phyloP scores from a whole-genome alignment of 2,329 filamentous ascomycete species.

The Fusarium acutatum region DNA sequence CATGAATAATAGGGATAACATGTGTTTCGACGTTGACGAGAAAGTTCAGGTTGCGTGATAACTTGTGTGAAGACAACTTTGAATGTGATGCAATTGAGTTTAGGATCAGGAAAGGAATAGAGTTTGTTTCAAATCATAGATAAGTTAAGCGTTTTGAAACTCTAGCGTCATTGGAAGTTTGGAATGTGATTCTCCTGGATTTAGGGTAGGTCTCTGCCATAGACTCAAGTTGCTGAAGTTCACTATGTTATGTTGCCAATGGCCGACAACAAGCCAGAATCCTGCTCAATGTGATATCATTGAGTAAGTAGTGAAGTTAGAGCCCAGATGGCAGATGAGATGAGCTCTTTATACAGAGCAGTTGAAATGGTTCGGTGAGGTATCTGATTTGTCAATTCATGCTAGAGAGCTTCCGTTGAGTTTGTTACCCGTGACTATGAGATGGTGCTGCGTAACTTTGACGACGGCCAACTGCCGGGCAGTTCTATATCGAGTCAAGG shows the following conservation, averaged over 20 bases:
- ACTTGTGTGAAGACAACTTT: no score
- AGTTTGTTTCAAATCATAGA: background rate
- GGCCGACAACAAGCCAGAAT: background rate
- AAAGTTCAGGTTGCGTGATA: background rate
- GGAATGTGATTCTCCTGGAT: no score
- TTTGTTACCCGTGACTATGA: background rate
- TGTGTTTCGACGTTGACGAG: background rate
- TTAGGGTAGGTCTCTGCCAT: background rate
- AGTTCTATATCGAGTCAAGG: background rate
- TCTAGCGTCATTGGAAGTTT: background rate
- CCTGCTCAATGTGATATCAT: no score
- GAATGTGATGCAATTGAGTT: background rate
- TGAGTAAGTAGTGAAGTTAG: fast-evolving
- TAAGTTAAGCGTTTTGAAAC: no score
- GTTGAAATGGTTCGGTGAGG: background rate
- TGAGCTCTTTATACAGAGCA: background rate
- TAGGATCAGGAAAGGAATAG: no score
- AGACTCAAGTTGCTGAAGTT: background rate
- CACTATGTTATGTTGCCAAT: background rate
- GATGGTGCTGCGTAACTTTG: background rate
- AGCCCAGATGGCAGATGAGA: background rate
- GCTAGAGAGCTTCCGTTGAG: background rate
- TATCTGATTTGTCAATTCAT: background rate
- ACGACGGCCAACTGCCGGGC: background rate
- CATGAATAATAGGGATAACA: slow-evolving; percentile 30